Evolutionary conservation across 2,329 filamentous ascomycete genomes (phyloP).

Genomic region (Lachnellula subtilissima): DNA sequence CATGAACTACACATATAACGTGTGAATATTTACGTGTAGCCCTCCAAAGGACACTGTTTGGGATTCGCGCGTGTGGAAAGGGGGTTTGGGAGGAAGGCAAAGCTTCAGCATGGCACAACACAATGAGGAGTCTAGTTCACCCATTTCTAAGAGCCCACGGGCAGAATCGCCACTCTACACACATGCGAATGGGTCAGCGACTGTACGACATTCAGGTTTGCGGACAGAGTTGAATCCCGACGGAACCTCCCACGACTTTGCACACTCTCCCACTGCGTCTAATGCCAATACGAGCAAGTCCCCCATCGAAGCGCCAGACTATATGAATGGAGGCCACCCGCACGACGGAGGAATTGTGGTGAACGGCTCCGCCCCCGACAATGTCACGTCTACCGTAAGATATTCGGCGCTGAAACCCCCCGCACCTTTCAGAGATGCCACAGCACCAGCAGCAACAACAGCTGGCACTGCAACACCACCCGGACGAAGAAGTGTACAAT

Average conservation of each 20-base stretch:
- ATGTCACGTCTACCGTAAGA: constrained; percentile 7
- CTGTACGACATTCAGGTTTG: constrained; percentile 24
- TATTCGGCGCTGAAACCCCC: constrained; percentile 19
- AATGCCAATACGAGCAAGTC: constrained; percentile 14
- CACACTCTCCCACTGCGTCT: constrained; percentile 10
- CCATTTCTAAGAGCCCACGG: constrained; percentile 32
- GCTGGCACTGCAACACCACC: constrained; percentile 29
- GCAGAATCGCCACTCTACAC: constrained; percentile 24
- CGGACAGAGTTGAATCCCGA: constrained; percentile 24
- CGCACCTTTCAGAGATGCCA: constrained; percentile 7
- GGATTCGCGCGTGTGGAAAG: background rate
- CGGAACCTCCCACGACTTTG: constrained; percentile 8
- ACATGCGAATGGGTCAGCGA: constrained; percentile 21
- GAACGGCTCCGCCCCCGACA: constrained; percentile 1
- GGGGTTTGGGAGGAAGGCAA: background rate
- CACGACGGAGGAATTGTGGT: constrained; percentile 16
- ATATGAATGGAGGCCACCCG: constrained; percentile 30
- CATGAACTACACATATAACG: constrained; percentile 8
- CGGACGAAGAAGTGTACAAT: constrained; percentile 68
- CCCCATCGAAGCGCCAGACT: constrained; percentile 27
- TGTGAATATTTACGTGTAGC: constrained; percentile 7
- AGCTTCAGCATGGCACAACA: constrained; percentile 23
- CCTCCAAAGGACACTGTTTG: constrained; percentile 1
- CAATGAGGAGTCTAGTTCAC: constrained; percentile 33
- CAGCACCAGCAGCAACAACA: constrained; percentile 5